Evolutionary conservation across 495 filamentous ascomycete species (phyloP).

Genomic region (Annulohypoxylon moriforme): DNA sequence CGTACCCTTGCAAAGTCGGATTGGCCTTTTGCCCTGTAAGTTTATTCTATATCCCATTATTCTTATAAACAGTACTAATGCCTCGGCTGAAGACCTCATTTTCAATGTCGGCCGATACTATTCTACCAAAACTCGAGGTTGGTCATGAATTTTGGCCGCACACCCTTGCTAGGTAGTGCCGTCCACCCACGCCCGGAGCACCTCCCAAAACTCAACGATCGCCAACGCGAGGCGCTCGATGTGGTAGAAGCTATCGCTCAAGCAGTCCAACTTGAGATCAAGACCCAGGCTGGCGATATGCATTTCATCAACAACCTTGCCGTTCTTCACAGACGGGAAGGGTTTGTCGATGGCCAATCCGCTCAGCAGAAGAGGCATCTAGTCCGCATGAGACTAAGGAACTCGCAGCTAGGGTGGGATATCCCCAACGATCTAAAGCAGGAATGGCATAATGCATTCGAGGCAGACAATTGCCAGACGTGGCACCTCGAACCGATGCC

Average conservation of each 20-base stretch:
- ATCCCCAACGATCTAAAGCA: conserved; percentile 56
- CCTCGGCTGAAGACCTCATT: conserved; percentile 54
- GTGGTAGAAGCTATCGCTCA: conserved; percentile 69
- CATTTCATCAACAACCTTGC: conserved; percentile 81
- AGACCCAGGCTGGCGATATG: conserved; percentile 71
- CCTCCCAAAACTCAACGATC: conserved; percentile 66
- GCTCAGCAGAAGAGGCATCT: conserved; percentile 59
- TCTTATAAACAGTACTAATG: conserved; percentile 20
- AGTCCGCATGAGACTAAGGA: conserved; percentile 64
- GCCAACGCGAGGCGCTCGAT: conserved; percentile 72
- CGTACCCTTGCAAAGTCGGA: conserved; percentile 65
- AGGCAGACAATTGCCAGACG: conserved; percentile 51
- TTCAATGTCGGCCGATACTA: conserved; percentile 67
- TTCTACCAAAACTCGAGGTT: conserved; percentile 66
- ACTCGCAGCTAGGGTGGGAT: conserved; percentile 56
- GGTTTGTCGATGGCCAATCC: conserved; percentile 63
- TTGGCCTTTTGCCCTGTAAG: conserved; percentile 74
- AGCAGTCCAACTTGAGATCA: conserved; percentile 65
- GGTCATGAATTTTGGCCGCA: conserved; percentile 70
- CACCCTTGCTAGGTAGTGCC: conserved; percentile 66
- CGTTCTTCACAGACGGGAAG: conserved; percentile 73
- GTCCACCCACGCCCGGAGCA: conserved; percentile 63
- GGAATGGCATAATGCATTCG: conserved; percentile 61
- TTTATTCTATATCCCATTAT: conserved; percentile 8
- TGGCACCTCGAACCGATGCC: conserved; percentile 67